Evolutionary conservation across 2,329 filamentous ascomycete genomes (phyloP), one percentile per base, ranked within the genome.

Genomic region (Teratosphaeriaceae sp.): DNA sequence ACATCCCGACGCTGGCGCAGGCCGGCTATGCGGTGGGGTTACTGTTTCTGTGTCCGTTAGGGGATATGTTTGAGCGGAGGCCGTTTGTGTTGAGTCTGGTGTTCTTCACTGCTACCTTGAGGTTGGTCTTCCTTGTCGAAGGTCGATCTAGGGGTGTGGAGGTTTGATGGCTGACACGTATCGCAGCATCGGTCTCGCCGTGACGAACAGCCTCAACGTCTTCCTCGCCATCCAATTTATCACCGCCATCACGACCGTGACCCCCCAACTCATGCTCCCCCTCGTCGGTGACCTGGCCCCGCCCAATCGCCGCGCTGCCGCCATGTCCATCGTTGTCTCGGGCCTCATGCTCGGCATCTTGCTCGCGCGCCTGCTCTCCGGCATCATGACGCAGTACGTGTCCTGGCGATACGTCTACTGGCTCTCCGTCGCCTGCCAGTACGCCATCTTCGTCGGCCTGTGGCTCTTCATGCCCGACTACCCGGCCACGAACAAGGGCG

Each of bases 381-480:
- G 87, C 1, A 79, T 88, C 20, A 73, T 90, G 21, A 79, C 85
- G 1, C 78, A 87, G 53, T 88, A 78, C 57, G 81, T 80, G 0
- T 72, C 74, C 49, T 92, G 87, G 87, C 74, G 86, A 19, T 78
- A 77, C 45, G 79, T 90, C 6, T 92, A 88, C 68, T 90, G 84
- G 84, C 70, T 89, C 47, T 76, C 83, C 0, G 75, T 89, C 4
- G 85, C 73, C 0, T 67, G 85, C 0, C 86, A 92, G 63, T 82
- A 78, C 54, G 57, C 78, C 7, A 80, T 90, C 48, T 75, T 82
- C 43, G 50, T 68, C 5, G 64, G 82, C 0, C 74, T 90, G 5
- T 89, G 78, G 68, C 59, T 80, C 34, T 85, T 80, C 62, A 83
- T 92, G 81, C 85, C 85, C 0, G 84, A 89, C 60, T 92, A 92